Evolutionary conservation across 345 rosid genomes (phyloP), one percentile per base, ranked within the genome.

Genomic region (Orychophragmus violaceus): DNA sequence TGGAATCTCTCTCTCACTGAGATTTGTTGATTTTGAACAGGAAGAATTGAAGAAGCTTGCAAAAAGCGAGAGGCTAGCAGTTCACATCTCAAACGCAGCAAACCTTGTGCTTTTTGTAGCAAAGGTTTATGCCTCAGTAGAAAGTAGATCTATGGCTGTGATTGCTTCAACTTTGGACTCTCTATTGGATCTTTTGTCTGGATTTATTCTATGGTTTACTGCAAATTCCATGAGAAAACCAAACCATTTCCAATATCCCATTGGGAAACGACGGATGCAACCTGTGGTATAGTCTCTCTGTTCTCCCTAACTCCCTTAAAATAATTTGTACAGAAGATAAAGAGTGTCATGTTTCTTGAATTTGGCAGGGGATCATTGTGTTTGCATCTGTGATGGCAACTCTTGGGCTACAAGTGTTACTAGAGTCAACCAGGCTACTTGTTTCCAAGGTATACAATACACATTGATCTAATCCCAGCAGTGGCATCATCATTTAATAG

Each of bases 131-230:
- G 97, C 92, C 19, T 87, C 95, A 0, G 25, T 81, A 6, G 87
- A 82, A 68, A 87, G 95, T 80, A 81, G 78, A 62, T 90, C 92
- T 3, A 53, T 87, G 79, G 97, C 95, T 19, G 95, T 86, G 10
- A 84, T 87, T 62, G 97, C 95, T 52, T 87, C 97, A 4, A 87
- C 95, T 66, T 48, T 87, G 68, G 97, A 90, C 72, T 90, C 97
- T 37, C 84, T 90, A 33, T 69, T 90, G 74, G 97, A 90, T 76
- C 90, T 90, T 44, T 63, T 90, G 50, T 87, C 95, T 11, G 97
- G 97, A 2, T 85, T 90, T 56, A 90, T 90, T 49, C 78, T 90
- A 28, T 87, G 95, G 97, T 90, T 90, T 74, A 87, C 97, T 17
- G 77, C 90, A 23, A 62, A 84, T 65, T 90, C 91, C 56, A 90